phyloP scores from a whole-genome alignment of 257 asterid genomes.

The Fraxinus excelsior region DNA sequence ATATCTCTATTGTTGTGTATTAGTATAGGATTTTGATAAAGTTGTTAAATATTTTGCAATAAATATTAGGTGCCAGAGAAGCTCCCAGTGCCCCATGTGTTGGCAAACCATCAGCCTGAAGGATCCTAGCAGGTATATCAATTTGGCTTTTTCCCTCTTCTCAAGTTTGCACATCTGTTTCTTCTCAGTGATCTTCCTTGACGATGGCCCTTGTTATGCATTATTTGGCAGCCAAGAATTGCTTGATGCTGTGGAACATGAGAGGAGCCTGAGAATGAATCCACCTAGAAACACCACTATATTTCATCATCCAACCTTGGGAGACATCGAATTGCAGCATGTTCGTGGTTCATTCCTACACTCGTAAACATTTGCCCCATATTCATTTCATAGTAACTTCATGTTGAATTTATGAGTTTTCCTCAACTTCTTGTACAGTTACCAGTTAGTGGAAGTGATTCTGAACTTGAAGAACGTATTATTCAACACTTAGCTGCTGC shows the following conservation, averaged over 20 bases:
- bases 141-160: neutral
- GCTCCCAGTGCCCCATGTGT: conserved; percentile 97
- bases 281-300: conserved; percentile 63
- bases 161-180: neutral
- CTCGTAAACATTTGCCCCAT: neutral
- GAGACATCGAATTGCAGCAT: conserved; percentile 69
- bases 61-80: conserved; percentile 36
- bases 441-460: conserved; percentile 68
- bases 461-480: conserved; percentile 81
- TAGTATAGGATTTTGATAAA: neutral
- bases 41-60: neutral
- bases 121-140: conserved; percentile 68
- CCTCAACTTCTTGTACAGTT: conserved; percentile 43
- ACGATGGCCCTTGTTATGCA: neutral
- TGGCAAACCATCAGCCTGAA: conserved; percentile 81
- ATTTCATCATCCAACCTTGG: conserved; percentile 71
- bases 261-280: conserved; percentile 61
- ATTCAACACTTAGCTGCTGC: conserved; percentile 91
- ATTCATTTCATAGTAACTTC: conserved; percentile 1
- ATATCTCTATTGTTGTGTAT: neutral
- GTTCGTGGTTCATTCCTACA: conserved; percentile 33
- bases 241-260: conserved; percentile 69
- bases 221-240: conserved; percentile 59
- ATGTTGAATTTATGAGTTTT: neutral
- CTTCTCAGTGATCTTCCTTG: neutral